Evolutionary conservation across 306 rosid species (phyloP), one percentile per base, ranked within the genome.

Genomic region (Mimosa bimucronata): DNA sequence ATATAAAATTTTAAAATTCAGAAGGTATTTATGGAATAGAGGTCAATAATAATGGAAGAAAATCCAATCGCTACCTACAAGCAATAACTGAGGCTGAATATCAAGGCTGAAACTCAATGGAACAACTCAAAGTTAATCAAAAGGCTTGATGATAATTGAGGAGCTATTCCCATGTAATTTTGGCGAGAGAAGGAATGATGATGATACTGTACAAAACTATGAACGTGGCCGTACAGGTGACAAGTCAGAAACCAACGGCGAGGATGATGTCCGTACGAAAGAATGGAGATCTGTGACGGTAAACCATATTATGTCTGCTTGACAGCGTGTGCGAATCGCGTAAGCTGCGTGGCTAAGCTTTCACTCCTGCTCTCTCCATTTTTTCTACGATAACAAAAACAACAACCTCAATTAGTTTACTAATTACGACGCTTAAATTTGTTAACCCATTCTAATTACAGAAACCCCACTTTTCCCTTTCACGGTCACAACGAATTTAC

Each of bases 251-350:
- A 52, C 69, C 16, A 48, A 76, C 68, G 84, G 82, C 37, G 1
- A 21, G 25, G 64, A 82, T 78, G 12, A 3, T 12, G 29, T 58
- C 8, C 30, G 52, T 34, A 73, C 57, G 16, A 0, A 30, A 1
- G 23, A 23, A 9, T 16, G 0, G 42, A 5, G 55, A 15, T 29
- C 29, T 9, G 18, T 3, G 65, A 31, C 2, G 1, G 6, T 53
- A 2, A 5, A 1, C 42, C 26, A 34, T 52, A 65, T 76, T n/a
- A 29, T 11, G 19, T 44, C 44, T 46, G 1, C 40, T 21, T 26
- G 44, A 70, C 71, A 9, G 29, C 85, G 88, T 74, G 87, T 86
- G 53, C 12, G 15, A 29, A 52, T 58, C 87, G 85, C 83, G 88
- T 82, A 14, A 9, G 18, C 19, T 6, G 45, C 37, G 55, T 26